Percentiles rank a stretch among this genome's conserved stretches.
Evolutionary conservation across 805 yeast genomes (phyloP).

Genomic region (Vanderwaltozyma polyspora): DNA sequence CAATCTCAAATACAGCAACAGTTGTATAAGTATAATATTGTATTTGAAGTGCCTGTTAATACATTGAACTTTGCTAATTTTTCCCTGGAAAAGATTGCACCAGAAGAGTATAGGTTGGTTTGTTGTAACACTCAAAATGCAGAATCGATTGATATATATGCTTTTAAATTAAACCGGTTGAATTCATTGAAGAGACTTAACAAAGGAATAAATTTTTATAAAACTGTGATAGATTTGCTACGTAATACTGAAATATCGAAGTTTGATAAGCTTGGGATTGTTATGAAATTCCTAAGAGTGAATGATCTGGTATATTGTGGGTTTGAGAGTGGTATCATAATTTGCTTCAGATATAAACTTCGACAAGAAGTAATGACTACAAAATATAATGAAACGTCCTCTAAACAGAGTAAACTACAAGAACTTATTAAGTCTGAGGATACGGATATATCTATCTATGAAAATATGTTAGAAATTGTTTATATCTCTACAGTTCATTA

Average conservation of each 20-base stretch:
- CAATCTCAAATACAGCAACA: too few species aligned
- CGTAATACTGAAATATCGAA: slow-evolving; percentile 2
- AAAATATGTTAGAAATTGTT: slow-evolving; percentile 8
- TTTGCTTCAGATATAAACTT: slow-evolving; percentile 20
- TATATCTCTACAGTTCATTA: slow-evolving; percentile 18
- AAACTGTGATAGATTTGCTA: slow-evolving; percentile 4
- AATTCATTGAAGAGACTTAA: slow-evolving; percentile 17
- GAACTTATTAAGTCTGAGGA: background rate
- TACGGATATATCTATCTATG: background rate
- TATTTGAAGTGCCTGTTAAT: slow-evolving; percentile 17
- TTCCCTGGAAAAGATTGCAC: slow-evolving; percentile 3
- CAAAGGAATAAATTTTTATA: slow-evolving; percentile 13
- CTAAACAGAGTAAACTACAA: too few species aligned
- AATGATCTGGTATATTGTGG: slow-evolving; percentile 15
- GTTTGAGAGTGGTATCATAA: slow-evolving; percentile 21
- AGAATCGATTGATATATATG: slow-evolving; percentile 21
- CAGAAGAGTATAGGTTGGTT: slow-evolving; percentile 9
- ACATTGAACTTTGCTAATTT: slow-evolving; percentile 26
- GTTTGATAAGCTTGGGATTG: slow-evolving; percentile 20
- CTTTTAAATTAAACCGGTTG: slow-evolving; percentile 6
- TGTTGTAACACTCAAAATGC: slow-evolving; percentile 25
- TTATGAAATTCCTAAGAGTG: slow-evolving; percentile 17
- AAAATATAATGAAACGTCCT: background rate
- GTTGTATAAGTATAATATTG: background rate
- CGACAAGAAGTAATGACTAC: background rate